Evolutionary conservation across 2,329 filamentous ascomycete genomes (phyloP), one percentile per base, ranked within the genome.

Genomic region (Fusarium sp.): DNA sequence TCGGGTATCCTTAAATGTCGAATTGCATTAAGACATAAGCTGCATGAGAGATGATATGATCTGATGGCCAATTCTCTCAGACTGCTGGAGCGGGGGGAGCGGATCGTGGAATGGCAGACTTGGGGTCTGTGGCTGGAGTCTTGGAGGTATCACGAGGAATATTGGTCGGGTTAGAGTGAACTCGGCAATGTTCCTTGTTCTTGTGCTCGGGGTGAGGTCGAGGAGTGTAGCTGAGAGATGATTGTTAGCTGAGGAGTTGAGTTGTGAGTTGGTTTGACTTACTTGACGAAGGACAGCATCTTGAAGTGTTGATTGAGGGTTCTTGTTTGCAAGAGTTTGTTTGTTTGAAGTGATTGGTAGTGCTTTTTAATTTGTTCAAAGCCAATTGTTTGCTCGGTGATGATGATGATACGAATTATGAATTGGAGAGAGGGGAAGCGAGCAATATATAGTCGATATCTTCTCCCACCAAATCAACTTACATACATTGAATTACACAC

Each of bases 251-350:
- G 20, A 33, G 31, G 21, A 20, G 18, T 21, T 27, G 35, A 20
- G 29, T 20, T 18, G 15, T 17, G 41, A 14, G n/a, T 11, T 8
- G 25, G 35, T 39, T 10, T 20, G 13, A 35, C 9, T 29, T 67
- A 70, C 67, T 69, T 69, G 59, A 69, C 67, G 50, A 70, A 67
- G 31, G 66, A 70, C 39, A 69, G 67, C 67, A 69, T 69, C n/a
- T 41, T 67, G 54, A 35, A 21, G 25, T n/a, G 27, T 33, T 31
- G n/a, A 20, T 31, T 27, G 27, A 11, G 18, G 29, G 39, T n/a
- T 31, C 21, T 41, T 9, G 31, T 20, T 29, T 33, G 15, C 17
- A 21, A 49, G 27, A 17, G 33, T n/a, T 17, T 33, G 33, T n/a
- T 17, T 33, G 11, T 11, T 37, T 42, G 37, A 18, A 11, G 15